Conservation (phyloP, 495 filamentous ascomycete species). For the Coniosporium apollinis region DNA sequence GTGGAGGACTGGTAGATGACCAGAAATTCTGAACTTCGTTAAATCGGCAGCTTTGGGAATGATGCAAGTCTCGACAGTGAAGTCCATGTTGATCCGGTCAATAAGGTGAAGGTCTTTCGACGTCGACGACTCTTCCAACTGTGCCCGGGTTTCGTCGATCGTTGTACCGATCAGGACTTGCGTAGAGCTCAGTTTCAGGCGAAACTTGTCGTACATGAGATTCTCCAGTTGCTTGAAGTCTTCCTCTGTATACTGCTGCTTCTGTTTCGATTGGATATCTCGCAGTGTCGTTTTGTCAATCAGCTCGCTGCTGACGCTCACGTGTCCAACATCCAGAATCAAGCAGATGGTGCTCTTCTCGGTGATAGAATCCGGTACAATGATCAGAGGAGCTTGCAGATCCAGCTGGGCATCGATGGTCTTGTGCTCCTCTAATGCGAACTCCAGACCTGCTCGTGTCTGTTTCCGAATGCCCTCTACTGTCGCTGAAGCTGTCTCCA, state of each 20-base stretch:
- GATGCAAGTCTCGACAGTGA: conserved; percentile 81
- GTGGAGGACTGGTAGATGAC: conserved; percentile 81
- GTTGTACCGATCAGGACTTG: conserved; percentile 93
- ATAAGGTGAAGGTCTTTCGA: conserved; percentile 72
- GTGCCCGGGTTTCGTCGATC: conserved; percentile 74
- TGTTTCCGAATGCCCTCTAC: conserved; percentile 89
- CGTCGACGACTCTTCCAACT: conserved; percentile 53
- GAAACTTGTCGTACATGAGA: conserved; percentile 91
- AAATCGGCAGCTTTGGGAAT: conserved; percentile 85
- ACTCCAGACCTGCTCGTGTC: conserved; percentile 87
- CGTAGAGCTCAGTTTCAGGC: conserved; percentile 79
- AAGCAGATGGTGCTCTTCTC: conserved; percentile 64
- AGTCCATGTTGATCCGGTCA: conserved; percentile 92
- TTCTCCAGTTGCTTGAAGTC: conserved; percentile 76
- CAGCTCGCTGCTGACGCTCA: conserved; percentile 80
- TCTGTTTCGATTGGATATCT: conserved; percentile 81
- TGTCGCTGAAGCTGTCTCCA: conserved; percentile 88
- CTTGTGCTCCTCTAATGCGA: conserved; percentile 92
- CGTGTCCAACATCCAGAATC: conserved; percentile 91
- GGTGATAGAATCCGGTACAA: conserved; percentile 84
- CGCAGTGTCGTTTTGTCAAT: conserved; percentile 78
- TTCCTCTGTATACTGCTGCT: conserved; percentile 68
- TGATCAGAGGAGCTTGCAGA: conserved; percentile 88
- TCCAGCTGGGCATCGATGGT: conserved; percentile 93
- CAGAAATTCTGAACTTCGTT: conserved; percentile 80